These are phyloP conservation scores for Penicillium sp. DNA, from an alignment of 2,329 filamentous ascomycete species.

Conservation along the genomic window DNA sequence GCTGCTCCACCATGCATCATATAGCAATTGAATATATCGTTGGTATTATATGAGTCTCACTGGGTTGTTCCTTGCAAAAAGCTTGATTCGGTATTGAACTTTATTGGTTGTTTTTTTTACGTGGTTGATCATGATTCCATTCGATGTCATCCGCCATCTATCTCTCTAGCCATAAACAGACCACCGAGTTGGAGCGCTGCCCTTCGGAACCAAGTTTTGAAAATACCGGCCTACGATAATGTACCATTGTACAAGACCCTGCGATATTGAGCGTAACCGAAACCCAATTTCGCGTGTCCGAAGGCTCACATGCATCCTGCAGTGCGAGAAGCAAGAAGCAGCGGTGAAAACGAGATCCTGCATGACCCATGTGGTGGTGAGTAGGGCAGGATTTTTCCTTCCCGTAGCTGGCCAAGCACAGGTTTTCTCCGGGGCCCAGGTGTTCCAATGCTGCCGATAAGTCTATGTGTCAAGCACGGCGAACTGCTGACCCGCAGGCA, in stretches of 20 bases:
- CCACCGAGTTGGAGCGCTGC: neutral
- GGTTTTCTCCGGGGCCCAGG: neutral
- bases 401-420: neutral
- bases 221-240: neutral
- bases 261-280: neutral
- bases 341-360: constrained; percentile 19
- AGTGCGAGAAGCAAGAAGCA: constrained; percentile 16
- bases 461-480: neutral
- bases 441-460: neutral
- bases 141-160: constrained; percentile 7
- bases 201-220: neutral
- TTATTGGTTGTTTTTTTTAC: neutral
- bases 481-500: neutral
- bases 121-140: constrained; percentile 15
- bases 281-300: constrained; percentile 5
- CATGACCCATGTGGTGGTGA: constrained; percentile 11
- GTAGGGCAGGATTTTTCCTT: neutral
- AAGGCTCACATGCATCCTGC: constrained; percentile 13
- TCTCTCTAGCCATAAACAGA: neutral
- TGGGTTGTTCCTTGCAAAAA: neutral
- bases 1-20: neutral
- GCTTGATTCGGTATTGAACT: neutral
- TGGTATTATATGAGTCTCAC: neutral
- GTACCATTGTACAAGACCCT: neutral
- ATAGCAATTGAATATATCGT: neutral